Base-by-base conservation (phyloP, 495 filamentous ascomycete species). In the Bacidia gigantensis region DNA sequence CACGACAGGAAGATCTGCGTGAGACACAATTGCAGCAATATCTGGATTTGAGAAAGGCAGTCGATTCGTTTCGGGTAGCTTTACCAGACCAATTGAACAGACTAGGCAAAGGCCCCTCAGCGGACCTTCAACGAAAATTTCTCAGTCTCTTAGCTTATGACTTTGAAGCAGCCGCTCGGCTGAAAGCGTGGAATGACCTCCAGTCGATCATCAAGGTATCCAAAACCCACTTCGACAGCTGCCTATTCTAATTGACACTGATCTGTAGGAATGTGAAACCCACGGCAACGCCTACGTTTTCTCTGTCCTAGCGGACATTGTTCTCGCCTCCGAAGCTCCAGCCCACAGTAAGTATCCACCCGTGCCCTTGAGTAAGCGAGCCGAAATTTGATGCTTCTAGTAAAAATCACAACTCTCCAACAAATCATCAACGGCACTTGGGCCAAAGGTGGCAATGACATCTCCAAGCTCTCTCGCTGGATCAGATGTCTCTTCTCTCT, bases 401-500 rank as follows among this genome's bases (percentile, higher is more conserved):
- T 59, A 3, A 56, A 75, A 2, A 74, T 77, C 47, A 67, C 65
- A 3, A 75, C 66, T 0, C 56, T 82, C 56, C 52, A 60, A 49
- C 76, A 75, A 55, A 76, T 86, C 42, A 70, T 86, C 54, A 83
- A 84, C 56, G 65, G 71, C 46, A 77, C 79, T 40, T 84, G 78
- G 72, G 66, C 57, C 1, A 62, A 77, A 14, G 71, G 75, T 25
- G 55, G 56, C 17, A 72, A 75, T 47, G 70, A 79, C 51, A 72
- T 71, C 38, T 55, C 61, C 12, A 77, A 76, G 56, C 68, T 88
- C 7, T 76, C 80, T 11, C 79, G 80, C 52, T 89, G 87, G 70
- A 75, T 87, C 50, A 76, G 83, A 17, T 84, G 81, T 55, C 67
- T 89, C 5, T 86, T 87, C 57, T 75, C 81, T 51, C 70, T 81